Evolutionary conservation across 1,284 basidiomycete species (phyloP).

Genomic region (Pulchroboletus neoregius): DNA sequence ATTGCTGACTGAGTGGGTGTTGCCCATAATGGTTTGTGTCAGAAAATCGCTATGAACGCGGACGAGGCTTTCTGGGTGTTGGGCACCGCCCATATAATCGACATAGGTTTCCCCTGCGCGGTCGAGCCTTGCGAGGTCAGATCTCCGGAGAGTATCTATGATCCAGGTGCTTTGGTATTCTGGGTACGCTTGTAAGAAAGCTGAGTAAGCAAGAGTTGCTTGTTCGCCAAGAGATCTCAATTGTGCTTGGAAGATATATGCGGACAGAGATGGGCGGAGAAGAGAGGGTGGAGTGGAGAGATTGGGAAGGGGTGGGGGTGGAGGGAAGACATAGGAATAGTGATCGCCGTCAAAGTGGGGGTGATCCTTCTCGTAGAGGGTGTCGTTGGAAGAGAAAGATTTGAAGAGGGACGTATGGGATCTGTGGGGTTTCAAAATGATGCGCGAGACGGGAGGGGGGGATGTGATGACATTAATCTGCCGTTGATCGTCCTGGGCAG

Average conservation of each 20-base stretch:
- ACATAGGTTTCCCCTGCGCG: conserved; percentile 66
- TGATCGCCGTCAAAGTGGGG: conserved; percentile 17
- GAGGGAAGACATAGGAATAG: conserved; percentile 4
- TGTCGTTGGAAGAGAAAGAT: conserved; percentile 31
- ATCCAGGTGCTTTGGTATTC: conserved; percentile 62
- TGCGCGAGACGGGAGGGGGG: conserved; percentile 34
- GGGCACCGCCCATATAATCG: conserved; percentile 77
- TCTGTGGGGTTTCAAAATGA: conserved; percentile 37
- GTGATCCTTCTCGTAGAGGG: conserved; percentile 33
- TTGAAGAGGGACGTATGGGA: conserved; percentile 35
- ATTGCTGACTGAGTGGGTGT: conserved; percentile 77
- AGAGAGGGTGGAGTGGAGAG: neutral
- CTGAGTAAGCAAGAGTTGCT: conserved; percentile 34
- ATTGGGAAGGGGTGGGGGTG: neutral
- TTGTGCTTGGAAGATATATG: conserved; percentile 30
- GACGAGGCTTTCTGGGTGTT: conserved; percentile 74
- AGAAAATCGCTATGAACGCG: conserved; percentile 66
- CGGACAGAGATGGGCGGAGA: conserved; percentile 16
- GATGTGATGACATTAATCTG: conserved; percentile 15
- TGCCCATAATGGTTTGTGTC: conserved; percentile 63
- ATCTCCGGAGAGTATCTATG: conserved; percentile 64
- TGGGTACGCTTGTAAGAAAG: conserved; percentile 42
- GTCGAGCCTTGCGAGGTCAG: conserved; percentile 65
- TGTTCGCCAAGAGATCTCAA: conserved; percentile 26
- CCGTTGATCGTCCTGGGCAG: conserved; percentile 20